A percentile compares a stretch with the other conserved stretches of the same genome.
Evolutionary conservation across 495 filamentous ascomycete species (phyloP).

Genomic region (Emericellopsis terricola): DNA sequence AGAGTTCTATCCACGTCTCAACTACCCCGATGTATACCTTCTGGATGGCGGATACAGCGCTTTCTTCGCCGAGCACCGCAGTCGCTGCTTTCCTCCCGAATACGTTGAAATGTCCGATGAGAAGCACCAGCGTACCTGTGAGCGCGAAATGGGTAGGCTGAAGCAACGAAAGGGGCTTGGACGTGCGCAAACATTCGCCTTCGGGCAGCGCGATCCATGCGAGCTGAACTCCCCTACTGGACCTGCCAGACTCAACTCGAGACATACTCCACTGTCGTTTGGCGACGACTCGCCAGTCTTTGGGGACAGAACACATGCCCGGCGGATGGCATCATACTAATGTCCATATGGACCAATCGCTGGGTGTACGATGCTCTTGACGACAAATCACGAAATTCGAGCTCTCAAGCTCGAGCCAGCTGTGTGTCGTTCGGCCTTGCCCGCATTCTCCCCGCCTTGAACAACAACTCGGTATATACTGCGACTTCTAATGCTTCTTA

Average conservation of each 20-base stretch:
- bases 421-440: too few species aligned
- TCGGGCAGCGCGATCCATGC: conserved; percentile 42
- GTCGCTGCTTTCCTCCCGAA: conserved; percentile 75
- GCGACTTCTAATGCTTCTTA: too few species aligned
- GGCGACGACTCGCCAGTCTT: conserved; percentile 33
- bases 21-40: conserved; percentile 92
- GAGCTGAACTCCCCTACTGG: conserved; percentile 72
- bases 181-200: conserved; percentile 87
- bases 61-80: conserved; percentile 64
- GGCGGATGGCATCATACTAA: conserved; percentile 59
- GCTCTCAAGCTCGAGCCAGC: too few species aligned
- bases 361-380: background rate
- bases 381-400: too few species aligned
- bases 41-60: conserved; percentile 89
- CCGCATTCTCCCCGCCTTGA: too few species aligned
- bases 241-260: conserved; percentile 29
- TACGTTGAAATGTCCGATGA: conserved; percentile 92
- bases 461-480: too few species aligned
- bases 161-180: conserved; percentile 64
- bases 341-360: background rate
- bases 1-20: conserved; percentile 67
- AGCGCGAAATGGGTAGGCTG: conserved; percentile 82
- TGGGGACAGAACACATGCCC: conserved; percentile 34
- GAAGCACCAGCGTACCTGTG: conserved; percentile 77
- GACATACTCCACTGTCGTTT: conserved; percentile 26